Conservation (phyloP, 2,329 filamentous ascomycete genomes). For the Aureobasidium sp. region DNA sequence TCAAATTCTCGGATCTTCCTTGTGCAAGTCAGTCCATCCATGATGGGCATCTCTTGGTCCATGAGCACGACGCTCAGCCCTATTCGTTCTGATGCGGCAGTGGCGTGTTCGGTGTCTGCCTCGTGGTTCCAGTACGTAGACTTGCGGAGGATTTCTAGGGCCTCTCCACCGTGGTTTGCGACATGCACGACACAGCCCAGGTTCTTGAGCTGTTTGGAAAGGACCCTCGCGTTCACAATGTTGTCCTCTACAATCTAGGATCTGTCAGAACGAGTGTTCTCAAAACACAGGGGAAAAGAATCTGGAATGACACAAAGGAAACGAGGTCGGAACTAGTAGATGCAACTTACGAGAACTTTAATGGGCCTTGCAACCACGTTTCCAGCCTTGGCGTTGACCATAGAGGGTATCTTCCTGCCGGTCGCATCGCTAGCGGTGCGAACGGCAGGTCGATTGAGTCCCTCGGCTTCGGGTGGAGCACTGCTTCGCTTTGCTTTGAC, state of each 20-base stretch:
- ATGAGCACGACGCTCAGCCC: slow-evolving; percentile 51
- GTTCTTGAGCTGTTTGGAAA: slow-evolving; percentile 42
- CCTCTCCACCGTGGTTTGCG: slow-evolving; percentile 40
- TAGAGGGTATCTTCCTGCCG: slow-evolving; percentile 6
- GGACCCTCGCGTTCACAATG: slow-evolving; percentile 40
- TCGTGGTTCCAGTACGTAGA: slow-evolving; percentile 33
- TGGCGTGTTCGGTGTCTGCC: background rate
- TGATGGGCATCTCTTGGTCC: slow-evolving; percentile 74
- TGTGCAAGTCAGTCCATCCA: slow-evolving; percentile 71
- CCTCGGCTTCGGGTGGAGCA: slow-evolving; percentile 19
- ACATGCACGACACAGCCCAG: slow-evolving; percentile 38
- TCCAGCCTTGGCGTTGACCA: background rate
- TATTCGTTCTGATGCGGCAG: slow-evolving; percentile 5
- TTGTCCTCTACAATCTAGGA: slow-evolving; percentile 35
- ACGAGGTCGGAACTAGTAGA: too few relatives aligned
- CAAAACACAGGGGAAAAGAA: background rate
- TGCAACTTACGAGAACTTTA: background rate
- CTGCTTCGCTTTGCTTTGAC: slow-evolving; percentile 56
- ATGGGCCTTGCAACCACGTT: background rate
- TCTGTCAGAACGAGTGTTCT: background rate
- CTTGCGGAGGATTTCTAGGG: slow-evolving; percentile 34
- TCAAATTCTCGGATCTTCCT: slow-evolving; percentile 61
- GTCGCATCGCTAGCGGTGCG: slow-evolving; percentile 13
- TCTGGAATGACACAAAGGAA: background rate
- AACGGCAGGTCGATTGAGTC: background rate